Base-by-base conservation (phyloP, 2,329 filamentous ascomycete species). In the Fonsecaea pedrosoi region DNA sequence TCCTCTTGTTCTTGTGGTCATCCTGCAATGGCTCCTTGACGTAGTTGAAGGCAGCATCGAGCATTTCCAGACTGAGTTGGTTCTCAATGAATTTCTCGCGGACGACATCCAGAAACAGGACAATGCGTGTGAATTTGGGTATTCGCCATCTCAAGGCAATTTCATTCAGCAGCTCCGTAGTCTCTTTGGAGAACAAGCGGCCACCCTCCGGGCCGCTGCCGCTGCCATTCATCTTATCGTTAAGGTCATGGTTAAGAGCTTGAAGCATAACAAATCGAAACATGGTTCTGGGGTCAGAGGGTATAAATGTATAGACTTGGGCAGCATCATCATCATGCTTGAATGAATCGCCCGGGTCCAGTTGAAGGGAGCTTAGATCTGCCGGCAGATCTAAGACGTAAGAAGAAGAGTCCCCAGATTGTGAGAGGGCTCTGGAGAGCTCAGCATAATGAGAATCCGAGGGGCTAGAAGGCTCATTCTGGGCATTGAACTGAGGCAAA, bases 111-210 rank as follows among this genome's bases (percentile, higher is more conserved):
- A 98, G 81, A 73, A 97, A 89, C 5, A 94, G 80, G 5, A 96
- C 88, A 60, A 92, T 84, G 54, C 93, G 87, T 3, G 92, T 92
- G 74, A 89, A 92, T 70, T 90, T 89, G 1, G 94, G 93, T 69
- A 99, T 85, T 58, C 95, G 89, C 95, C 95, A 99, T 74, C 94
- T 88, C 69, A 92, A 82, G 66, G 90, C 92, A 65, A 97, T 85
- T 77, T 98, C 94, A 67, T 90, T 91, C 69, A 99, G 80, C 54
- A 99, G 82, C 64, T 97, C 93, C 57, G 88, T 85, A 1, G 92
- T 95, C 69, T 91, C 87, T 73, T 90, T 92, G 0, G 92, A 95
- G 21, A 90, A 74, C 21, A 89, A 71, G 69, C 85, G 87, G 13
- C 80, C 80, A 68, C 82, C 82, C 9, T 80, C 79, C 3, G 55